These are phyloP conservation scores for Xylaria curta DNA, from an alignment of 495 filamentous ascomycete genomes.

Conservation along the genomic window DNA sequence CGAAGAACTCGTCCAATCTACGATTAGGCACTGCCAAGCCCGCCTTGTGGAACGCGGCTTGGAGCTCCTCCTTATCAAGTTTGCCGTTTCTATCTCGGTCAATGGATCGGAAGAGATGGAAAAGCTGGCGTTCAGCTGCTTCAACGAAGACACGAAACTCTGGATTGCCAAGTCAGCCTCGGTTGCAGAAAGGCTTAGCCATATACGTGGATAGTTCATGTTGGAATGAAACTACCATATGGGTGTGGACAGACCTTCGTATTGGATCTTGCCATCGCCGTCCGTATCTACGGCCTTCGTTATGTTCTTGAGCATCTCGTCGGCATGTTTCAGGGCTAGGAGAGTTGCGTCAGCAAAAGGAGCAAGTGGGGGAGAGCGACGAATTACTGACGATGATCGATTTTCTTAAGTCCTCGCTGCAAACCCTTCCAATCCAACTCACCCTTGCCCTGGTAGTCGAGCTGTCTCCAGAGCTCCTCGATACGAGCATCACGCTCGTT, in stretches of 20 bases:
- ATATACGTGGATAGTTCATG: neutral
- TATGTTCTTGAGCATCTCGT: constrained; percentile 80
- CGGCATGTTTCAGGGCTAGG: constrained; percentile 90
- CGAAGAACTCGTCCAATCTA: constrained; percentile 84
- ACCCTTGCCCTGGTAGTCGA: constrained; percentile 78
- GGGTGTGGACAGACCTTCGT: constrained; percentile 66
- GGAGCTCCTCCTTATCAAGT: constrained; percentile 84
- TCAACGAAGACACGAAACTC: constrained; percentile 91
- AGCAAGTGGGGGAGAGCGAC: constrained; percentile 15
- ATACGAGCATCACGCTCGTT: constrained; percentile 77
- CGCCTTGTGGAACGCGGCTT: constrained; percentile 74
- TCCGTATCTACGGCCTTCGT: constrained; percentile 82
- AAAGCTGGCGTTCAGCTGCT: constrained; percentile 81
- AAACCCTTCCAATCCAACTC: constrained; percentile 82
- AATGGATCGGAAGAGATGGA: constrained; percentile 82
- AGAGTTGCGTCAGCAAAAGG: constrained; percentile 35
- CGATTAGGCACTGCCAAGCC: constrained; percentile 79
- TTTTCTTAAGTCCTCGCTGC: constrained; percentile 81
- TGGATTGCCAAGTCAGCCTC: constrained; percentile 39
- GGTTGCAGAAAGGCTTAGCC: constrained; percentile 1
- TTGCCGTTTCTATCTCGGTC: constrained; percentile 87
- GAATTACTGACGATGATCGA: constrained; percentile 84
- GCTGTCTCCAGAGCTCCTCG: constrained; percentile 76
- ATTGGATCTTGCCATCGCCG: constrained; percentile 88
- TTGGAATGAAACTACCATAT: neutral